Base-by-base conservation (phyloP, 176 grass and related monocot species). In the Chrysopogon serrulatus region DNA sequence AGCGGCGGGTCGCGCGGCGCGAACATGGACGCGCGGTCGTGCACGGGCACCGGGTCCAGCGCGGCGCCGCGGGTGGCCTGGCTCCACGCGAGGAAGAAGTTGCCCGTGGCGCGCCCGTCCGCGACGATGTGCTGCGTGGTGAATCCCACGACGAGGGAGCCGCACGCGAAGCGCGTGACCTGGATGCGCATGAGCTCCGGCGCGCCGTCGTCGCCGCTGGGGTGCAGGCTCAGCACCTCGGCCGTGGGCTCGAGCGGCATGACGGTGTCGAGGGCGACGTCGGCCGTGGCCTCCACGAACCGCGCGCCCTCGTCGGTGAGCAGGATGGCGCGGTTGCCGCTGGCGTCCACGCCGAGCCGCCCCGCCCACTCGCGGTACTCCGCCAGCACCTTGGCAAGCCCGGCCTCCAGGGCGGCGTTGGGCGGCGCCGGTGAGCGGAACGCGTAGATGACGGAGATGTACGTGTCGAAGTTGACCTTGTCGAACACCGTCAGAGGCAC, bases 161-260 rank as follows among this genome's bases (percentile, higher is more conserved):
- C 73, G 33, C 82, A 77, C 0, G 71, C 15, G 73, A 84, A 84
- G 32, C 73, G 10, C 0, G 73, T 84, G 45, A 84, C n/a, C 73
- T 84, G 82, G 16, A 84, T 10, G 5, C 42, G 32, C 73, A 77
- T 18, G 16, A 78, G 56, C 75, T 78, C 75, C 75, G 27, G 36
- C 5, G 54, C 36, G 23, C 3, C 56, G n/a, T 30, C 56, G n/a
- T 31, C 36, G 2, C 10, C 37, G 56, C 18, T 78, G 3, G 75
- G 75, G 36, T 41, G 33, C 36, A 63, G 56, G 56, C 56, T 42
- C 36, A 9, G 24, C 36, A 31, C 10, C 75, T 31, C 56, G 0
- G 75, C 23, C 6, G 75, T 12, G 2, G 21, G 56, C 34, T 41
- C 14, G 14, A 28, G 35, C 35, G 56, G 75, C 35, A 18, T 19